Base-by-base conservation (phyloP, 768 basidiomycete genomes). In the Goffeauzyma gilvescens region DNA sequence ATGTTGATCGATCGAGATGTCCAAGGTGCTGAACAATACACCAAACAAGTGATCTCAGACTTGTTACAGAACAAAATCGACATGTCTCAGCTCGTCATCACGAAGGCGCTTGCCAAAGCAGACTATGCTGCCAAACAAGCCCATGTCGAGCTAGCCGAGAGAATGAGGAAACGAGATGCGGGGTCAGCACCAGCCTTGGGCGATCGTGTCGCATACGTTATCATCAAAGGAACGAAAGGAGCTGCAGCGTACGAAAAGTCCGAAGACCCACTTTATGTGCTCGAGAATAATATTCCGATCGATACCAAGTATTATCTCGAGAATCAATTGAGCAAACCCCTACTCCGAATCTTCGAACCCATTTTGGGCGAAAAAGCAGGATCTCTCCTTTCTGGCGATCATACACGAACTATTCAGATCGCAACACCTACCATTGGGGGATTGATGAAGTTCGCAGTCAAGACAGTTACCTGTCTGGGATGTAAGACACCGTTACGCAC, bases 41-140 rank as follows among this genome's bases (percentile, higher is more conserved):
- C 79, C 44, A 96, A 98, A 63, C 82, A 81, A 50, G 79, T 75
- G 32, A 96, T 96, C 48, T 75, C 89, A 0, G 89, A 96, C 55
- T 70, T 98, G 2, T 67, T 98, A 22, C 90, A 93, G 60, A 96
- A 96, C 65, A 90, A 81, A 65, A 70, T 98, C 36, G 93, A 98
- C 61, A 90, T 98, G 84, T 96, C 90, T 6, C 93, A 96, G 59
- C 72, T 98, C 17, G 93, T 98, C 58, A 98, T 98, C 55, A 96
- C 93, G 12, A 98, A 98, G 58, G 93, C 90, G 0, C 71, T 96
- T 14, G 70, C 90, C 0, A 98, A 96, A 67, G 69, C 75, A 81
- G 93, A 95, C 57, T 96, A 98, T 57, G 73, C 77, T 38, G 86
- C 74, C 6, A 50, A 50, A 31, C 93, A 96, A 64, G 89, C 93